These are phyloP conservation scores for Vitis rupestris DNA, from an alignment of 164 flowering plant species.

Conservation along the genomic window DNA sequence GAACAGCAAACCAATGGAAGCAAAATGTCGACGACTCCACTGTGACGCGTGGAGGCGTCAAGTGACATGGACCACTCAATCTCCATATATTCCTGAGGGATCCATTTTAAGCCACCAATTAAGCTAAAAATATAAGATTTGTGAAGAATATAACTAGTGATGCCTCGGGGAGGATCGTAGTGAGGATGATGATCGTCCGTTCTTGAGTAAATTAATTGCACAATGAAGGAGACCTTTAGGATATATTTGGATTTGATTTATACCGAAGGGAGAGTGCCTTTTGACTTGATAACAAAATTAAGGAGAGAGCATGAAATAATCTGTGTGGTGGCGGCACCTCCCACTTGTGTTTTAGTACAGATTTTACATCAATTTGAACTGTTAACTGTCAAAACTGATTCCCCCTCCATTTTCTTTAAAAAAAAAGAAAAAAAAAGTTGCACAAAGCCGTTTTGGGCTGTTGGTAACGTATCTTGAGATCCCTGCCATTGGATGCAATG, in stretches of 20 bases:
- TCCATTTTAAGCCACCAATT: neutral
- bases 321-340: conserved; percentile 12
- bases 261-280: conserved; percentile 22
- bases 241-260: conserved; percentile 26
- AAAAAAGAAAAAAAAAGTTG: conserved; percentile 10
- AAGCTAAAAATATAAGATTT: neutral
- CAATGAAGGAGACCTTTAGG: too few relatives aligned
- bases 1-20: neutral
- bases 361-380: conserved; percentile 11
- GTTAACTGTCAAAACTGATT: conserved; percentile 26
- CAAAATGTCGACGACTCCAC: neutral
- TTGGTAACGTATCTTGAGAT: neutral
- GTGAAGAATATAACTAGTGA: conserved; percentile 3
- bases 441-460: conserved; percentile 16
- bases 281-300: conserved; percentile 19
- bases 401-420: conserved; percentile 11
- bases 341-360: conserved; percentile 24
- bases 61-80: conserved; percentile 17
- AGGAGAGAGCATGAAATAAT: neutral
- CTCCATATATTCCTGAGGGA: conserved; percentile 6
- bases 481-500: neutral
- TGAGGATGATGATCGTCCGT: neutral
- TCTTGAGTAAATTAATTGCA: too few relatives aligned
- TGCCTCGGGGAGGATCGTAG: too few relatives aligned
- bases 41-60: conserved; percentile 15